These are phyloP conservation scores for Agrostemma githago DNA, from an alignment of 148 eudicot species.

Conservation along the genomic window DNA sequence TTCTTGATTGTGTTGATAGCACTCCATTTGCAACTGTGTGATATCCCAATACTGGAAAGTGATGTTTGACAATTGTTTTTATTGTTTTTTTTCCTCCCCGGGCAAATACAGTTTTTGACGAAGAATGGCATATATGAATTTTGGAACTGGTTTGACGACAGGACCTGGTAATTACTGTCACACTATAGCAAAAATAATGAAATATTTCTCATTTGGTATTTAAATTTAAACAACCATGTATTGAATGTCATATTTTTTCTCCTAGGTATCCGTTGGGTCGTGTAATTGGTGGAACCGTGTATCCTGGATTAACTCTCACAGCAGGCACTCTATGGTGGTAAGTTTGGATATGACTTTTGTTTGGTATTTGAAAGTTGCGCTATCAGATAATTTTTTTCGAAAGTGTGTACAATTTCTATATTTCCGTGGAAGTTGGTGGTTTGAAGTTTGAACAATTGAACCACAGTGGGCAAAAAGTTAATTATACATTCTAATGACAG, in stretches of 20 bases:
- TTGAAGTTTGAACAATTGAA: not conserved
- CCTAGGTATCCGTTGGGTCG: constrained; percentile 97
- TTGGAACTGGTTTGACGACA: constrained; percentile 99
- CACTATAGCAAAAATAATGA: constrained; percentile 4
- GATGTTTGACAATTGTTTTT: not conserved
- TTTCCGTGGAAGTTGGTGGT: not conserved
- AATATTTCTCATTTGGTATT: not conserved
- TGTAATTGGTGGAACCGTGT: constrained; percentile 98
- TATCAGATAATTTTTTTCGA: not conserved
- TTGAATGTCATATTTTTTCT: constrained; percentile 15
- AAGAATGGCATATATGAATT: constrained; percentile 97
- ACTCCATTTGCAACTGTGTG: not conserved
- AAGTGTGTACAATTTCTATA: not conserved
- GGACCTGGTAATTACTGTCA: constrained; percentile 74
- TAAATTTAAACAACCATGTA: not conserved
- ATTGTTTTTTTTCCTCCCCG: not conserved
- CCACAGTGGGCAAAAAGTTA: not conserved
- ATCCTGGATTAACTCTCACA: constrained; percentile 93
- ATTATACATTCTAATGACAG: constrained; percentile 38
- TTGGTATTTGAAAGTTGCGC: not conserved
- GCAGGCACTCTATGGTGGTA: constrained; percentile 97
- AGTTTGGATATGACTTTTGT: constrained; percentile 28
- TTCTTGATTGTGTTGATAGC: not conserved
- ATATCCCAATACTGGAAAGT: not conserved
- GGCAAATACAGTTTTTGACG: constrained; percentile 51